phyloP scores from a whole-genome alignment of 2,329 filamentous ascomycete species.

The Thermothelomyces thermophilus region DNA sequence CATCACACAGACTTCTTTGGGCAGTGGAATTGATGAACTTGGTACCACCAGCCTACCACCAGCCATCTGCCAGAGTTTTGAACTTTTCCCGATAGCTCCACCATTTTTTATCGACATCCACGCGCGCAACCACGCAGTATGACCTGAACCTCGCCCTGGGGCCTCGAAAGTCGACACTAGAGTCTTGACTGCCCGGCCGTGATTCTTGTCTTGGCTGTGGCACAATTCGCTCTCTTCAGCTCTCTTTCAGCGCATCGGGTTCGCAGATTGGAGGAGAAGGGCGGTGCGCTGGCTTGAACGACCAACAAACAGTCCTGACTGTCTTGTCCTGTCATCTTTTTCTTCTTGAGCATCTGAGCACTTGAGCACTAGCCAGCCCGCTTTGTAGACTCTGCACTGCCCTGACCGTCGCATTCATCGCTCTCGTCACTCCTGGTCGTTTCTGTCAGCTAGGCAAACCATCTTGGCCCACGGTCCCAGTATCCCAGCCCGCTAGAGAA shows the following conservation, averaged over 20 bases:
- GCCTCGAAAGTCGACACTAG: constrained; percentile 8
- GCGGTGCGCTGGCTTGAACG: constrained; percentile 1
- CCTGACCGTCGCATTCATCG: constrained; percentile 1
- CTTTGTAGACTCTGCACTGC: constrained; percentile 18
- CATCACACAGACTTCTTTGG: neutral
- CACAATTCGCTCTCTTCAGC: neutral
- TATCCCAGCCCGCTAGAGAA: neutral
- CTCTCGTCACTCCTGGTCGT: neutral
- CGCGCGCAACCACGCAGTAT: constrained; percentile 16
- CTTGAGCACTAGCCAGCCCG: neutral
- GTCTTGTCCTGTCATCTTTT: constrained; percentile 3
- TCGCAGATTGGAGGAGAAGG: neutral
- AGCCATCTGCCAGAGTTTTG: neutral
- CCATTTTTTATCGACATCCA: constrained; percentile 2
- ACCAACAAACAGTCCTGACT: constrained; percentile 5
- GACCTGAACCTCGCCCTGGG: constrained; percentile 4
- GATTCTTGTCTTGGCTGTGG: neutral
- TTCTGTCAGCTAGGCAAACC: neutral
- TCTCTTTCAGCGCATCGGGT: neutral
- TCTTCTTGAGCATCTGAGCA: neutral
- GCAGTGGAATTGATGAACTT: constrained; percentile 10
- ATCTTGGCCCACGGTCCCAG: neutral
- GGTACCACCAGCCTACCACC: constrained; percentile 3
- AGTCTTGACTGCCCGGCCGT: neutral
- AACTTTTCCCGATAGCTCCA: neutral